Base-by-base conservation (phyloP, 306 rosid genomes). In the Pyrus bretschneideri region DNA sequence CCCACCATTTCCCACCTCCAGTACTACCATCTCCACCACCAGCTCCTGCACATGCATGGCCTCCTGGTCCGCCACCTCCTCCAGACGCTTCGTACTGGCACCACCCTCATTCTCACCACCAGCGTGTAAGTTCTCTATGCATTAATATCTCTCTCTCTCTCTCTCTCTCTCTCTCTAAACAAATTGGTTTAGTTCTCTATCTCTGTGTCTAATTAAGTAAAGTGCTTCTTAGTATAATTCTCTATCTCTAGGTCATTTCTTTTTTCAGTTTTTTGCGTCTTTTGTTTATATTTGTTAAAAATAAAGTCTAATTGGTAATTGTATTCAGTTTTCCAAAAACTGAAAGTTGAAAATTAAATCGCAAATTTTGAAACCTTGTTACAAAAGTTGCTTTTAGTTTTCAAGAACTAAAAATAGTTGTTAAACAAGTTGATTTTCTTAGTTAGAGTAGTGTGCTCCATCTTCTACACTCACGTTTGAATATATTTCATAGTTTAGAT, bases 71-170 rank as follows among this genome's bases (percentile, higher is more conserved):
- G 40, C 82, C 86, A 15, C 83, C 86, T 7, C 84, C 83, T 7
- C 85, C 79, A 1, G 91, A 86, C 75, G 88, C 88, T 81, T 87
- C 91, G 3, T 87, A 75, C 64, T 90, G 97, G 96, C 89, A 85
- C 40, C 90, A 83, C 33, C 49, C 66, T 27, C 63, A n/a, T 17
- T 23, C 72, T 73, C 88, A 86, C 64, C 88, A 81, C 79, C 93
- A 82, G 69, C 86, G 72, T 75, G 97, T 91, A 75, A 79, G 65
- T 22, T 45, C 61, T 2, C 4, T 27, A 9, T 57, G 1, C 9
- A 10, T 55, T 51, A 21, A 33, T 31, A 31, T 31, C 0, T 31
- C 0, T 31, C 33, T 31, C 35, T 33, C 38, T 33, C 38, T 33
- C 35, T 33, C 15, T 45, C 15, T 45, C 51, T 45, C 51, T 46